phyloP scores from a whole-genome alignment of 2,329 filamentous ascomycete species.

The Aspergillus sp. region DNA sequence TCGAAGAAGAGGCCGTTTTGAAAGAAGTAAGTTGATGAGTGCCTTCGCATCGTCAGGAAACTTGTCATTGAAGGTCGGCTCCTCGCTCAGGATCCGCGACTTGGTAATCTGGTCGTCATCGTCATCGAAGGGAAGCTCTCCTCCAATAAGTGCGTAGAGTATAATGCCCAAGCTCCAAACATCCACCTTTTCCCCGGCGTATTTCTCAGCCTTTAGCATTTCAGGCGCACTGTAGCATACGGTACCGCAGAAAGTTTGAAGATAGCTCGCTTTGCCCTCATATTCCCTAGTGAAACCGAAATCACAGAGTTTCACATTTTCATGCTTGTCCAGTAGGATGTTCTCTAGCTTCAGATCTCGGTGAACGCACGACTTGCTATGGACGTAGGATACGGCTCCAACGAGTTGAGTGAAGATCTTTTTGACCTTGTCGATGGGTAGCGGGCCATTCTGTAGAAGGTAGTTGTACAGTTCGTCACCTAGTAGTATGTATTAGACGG shows the following conservation, averaged over 20 bases:
- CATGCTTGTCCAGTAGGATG: slow-evolving; percentile 91
- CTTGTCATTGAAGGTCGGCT: slow-evolving; percentile 80
- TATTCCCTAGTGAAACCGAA: slow-evolving; percentile 99
- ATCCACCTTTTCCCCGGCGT: slow-evolving; percentile 95
- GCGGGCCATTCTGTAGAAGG: slow-evolving; percentile 79
- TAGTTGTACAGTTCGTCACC: slow-evolving; percentile 98
- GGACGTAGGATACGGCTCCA: slow-evolving; percentile 91
- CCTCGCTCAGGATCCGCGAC: slow-evolving; percentile 77
- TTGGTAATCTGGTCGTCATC: slow-evolving; percentile 90
- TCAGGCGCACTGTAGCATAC: slow-evolving; percentile 97
- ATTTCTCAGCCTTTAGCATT: slow-evolving; percentile 98
- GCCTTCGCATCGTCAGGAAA: slow-evolving; percentile 75
- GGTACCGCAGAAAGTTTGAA: slow-evolving; percentile 97
- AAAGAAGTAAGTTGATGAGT: slow-evolving; percentile 76
- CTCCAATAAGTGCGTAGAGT: slow-evolving; percentile 77
- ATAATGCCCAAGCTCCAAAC: slow-evolving; percentile 98
- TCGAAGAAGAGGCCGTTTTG: slow-evolving; percentile 81
- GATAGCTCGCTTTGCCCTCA: slow-evolving; percentile 87
- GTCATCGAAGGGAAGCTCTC: slow-evolving; percentile 89
- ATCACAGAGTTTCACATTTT: slow-evolving; percentile 96
- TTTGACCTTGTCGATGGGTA: slow-evolving; percentile 83
- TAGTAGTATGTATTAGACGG: slow-evolving; percentile 46
- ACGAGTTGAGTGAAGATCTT: slow-evolving; percentile 95
- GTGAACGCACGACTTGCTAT: slow-evolving; percentile 92
- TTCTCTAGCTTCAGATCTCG: slow-evolving; percentile 96